Evolutionary conservation across 306 rosid genomes (phyloP).

Genomic region (Acacia crassicarpa): DNA sequence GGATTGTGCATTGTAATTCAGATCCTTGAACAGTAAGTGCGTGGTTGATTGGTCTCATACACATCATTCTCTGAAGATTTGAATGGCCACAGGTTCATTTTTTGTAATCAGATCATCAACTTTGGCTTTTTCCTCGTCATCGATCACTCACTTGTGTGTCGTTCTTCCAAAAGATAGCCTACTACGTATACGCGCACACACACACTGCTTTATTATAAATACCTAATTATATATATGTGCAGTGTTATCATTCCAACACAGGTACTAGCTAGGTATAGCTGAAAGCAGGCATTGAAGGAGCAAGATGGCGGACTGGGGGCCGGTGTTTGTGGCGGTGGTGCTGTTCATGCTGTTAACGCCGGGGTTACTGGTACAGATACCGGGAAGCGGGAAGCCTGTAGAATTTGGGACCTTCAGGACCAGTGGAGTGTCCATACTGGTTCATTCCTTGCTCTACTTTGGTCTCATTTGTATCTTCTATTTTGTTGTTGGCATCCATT

Average conservation of each 20-base stretch:
- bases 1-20: neutral
- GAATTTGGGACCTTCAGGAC: constrained; percentile 88
- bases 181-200: neutral
- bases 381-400: constrained; percentile 47
- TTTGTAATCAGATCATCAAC: constrained; percentile 8
- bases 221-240: neutral
- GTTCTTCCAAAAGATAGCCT: constrained; percentile 29
- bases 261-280: neutral
- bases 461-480: constrained; percentile 85
- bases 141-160: constrained; percentile 47
- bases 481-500: constrained; percentile 70
- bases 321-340: constrained; percentile 83
- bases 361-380: constrained; percentile 76
- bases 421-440: constrained; percentile 70
- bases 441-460: constrained; percentile 75
- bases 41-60: neutral
- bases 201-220: neutral
- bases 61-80: constrained; percentile 6
- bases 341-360: constrained; percentile 85
- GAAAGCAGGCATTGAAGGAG: neutral
- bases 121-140: constrained; percentile 49
- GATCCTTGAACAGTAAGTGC: neutral
- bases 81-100: constrained; percentile 52
- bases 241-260: neutral
- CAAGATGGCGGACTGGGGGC: constrained; percentile 95